Conservation (phyloP, 495 filamentous ascomycete genomes). For the Penicillium coffeae region DNA sequence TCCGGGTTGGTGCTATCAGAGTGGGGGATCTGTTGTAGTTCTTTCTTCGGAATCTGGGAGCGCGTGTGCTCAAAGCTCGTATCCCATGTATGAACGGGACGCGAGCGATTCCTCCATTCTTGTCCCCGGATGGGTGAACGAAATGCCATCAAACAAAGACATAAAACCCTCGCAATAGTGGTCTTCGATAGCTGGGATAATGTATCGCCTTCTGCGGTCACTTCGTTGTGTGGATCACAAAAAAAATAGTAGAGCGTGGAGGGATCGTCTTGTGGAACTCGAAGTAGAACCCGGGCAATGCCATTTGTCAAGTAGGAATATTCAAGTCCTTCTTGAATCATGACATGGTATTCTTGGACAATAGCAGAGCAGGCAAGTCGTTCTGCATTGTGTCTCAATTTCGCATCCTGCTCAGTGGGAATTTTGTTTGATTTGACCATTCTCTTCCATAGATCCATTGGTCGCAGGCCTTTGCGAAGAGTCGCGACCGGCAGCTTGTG, state of each 20-base stretch:
- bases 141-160: conserved; percentile 29
- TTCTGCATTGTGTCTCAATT: conserved; percentile 24
- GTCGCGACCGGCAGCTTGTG: conserved; percentile 30
- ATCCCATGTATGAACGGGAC: conserved; percentile 17
- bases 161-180: conserved; percentile 20
- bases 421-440: conserved; percentile 19
- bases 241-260: conserved; percentile 35
- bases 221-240: conserved; percentile 30
- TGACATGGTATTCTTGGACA: conserved; percentile 27
- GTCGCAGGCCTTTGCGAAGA: conserved; percentile 24
- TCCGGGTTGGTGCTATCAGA: conserved; percentile 11
- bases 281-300: conserved; percentile 26
- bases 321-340: conserved; percentile 28
- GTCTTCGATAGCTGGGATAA: conserved; percentile 9
- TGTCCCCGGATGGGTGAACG: conserved; percentile 19
- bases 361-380: conserved; percentile 18
- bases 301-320: conserved; percentile 32
- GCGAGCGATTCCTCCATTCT: conserved; percentile 27
- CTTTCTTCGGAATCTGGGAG: conserved; percentile 18
- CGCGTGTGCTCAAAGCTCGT: conserved; percentile 20
- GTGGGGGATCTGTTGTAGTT: conserved; percentile 15
- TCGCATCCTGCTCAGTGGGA: conserved; percentile 10
- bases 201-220: conserved; percentile 7
- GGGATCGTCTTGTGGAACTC: conserved; percentile 29
- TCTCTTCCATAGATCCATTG: conserved; percentile 18